A percentile compares a stretch with the other conserved stretches of the same genome.
phyloP scores from a whole-genome alignment of 352 stramenopile species.

The Phytopythium ostracodes region DNA sequence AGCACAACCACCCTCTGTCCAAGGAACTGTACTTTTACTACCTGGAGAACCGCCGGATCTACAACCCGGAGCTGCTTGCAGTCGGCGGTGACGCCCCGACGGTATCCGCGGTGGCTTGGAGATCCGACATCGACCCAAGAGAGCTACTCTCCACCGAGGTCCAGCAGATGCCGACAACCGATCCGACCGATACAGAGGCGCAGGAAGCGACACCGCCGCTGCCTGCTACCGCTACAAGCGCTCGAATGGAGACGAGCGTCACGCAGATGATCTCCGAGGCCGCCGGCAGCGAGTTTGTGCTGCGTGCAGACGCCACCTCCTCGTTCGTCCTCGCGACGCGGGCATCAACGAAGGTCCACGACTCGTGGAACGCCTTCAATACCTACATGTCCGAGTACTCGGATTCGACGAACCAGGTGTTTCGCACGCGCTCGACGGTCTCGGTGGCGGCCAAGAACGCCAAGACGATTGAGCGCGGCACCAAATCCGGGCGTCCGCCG shows the following conservation, averaged over 20 bases:
- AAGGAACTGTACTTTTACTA: slow-evolving; percentile 76
- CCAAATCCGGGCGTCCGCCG: slow-evolving; percentile 28
- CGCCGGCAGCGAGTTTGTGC: not conserved
- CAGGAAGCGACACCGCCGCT: not conserved
- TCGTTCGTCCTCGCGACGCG: slow-evolving; percentile 17
- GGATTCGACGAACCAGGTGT: slow-evolving; percentile 53
- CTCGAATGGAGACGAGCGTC: not conserved
- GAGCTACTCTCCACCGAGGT: not conserved
- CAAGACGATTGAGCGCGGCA: slow-evolving; percentile 33
- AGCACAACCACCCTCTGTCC: slow-evolving; percentile 71
- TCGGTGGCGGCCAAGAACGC: slow-evolving; percentile 55
- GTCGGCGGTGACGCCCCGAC: slow-evolving; percentile 14
- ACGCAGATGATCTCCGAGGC: not conserved
- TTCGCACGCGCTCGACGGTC: slow-evolving; percentile 71
- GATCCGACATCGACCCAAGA: not conserved
- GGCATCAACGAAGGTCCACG: slow-evolving; percentile 42
- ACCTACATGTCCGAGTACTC: slow-evolving; percentile 53
- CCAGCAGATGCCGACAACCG: not conserved
- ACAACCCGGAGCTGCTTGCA: slow-evolving; percentile 60
- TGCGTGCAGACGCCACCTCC: not conserved
- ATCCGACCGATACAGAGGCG: not conserved
- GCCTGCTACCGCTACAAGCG: too few species aligned
- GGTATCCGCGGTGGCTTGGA: not conserved
- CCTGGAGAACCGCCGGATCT: slow-evolving; percentile 73
- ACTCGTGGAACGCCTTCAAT: slow-evolving; percentile 60